Conservation (phyloP, 2,329 filamentous ascomycete genomes). For the Escovopsis sp. region DNA sequence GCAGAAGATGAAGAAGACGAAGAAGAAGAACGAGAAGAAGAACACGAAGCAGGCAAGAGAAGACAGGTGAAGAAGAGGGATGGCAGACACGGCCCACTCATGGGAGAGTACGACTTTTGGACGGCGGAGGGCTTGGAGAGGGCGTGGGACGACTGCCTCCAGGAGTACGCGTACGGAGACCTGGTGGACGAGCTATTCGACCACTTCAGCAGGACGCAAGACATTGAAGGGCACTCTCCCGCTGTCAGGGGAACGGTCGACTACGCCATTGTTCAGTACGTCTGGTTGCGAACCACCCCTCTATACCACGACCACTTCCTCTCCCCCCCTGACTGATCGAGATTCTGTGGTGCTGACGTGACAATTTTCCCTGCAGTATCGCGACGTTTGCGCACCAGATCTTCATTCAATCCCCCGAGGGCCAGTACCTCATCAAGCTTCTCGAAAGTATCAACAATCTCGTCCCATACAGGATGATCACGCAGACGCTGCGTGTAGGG, state of each 20-base stretch:
- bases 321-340: too few species aligned
- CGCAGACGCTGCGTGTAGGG: conserved; percentile 58
- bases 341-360: too few species aligned
- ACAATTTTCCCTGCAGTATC: conserved; percentile 30
- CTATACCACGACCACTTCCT: too few species aligned
- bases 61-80: not conserved
- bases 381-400: conserved; percentile 62
- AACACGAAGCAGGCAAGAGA: not conserved
- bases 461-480: conserved; percentile 55
- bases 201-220: conserved; percentile 41
- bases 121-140: conserved; percentile 44
- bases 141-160: conserved; percentile 53
- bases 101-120: conserved; percentile 36
- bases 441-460: conserved; percentile 55
- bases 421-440: conserved; percentile 56
- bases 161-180: conserved; percentile 51
- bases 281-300: conserved; percentile 1
- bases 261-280: conserved; percentile 53
- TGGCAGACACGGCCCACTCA: conserved; percentile 6
- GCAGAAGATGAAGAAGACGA: too few species aligned
- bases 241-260: conserved; percentile 50
- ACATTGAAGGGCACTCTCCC: conserved; percentile 47
- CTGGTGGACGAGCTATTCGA: conserved; percentile 50
- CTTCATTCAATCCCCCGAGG: conserved; percentile 58
- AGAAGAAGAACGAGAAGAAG: too few species aligned